phyloP scores from a whole-genome alignment of 2,329 filamentous ascomycete species.

The Nemania sp. region DNA sequence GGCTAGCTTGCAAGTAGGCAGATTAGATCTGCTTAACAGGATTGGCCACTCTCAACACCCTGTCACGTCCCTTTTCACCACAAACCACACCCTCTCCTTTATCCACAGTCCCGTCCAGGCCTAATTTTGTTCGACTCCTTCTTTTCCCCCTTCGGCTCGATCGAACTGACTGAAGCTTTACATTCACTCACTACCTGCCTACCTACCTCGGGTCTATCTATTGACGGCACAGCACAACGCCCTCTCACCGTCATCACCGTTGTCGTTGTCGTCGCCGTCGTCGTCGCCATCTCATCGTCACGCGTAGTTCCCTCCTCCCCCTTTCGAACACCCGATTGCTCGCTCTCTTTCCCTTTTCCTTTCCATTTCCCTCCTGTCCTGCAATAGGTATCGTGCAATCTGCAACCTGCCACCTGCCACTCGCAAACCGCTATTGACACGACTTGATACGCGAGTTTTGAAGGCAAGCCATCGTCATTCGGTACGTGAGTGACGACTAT shows the following conservation, averaged over 20 bases:
- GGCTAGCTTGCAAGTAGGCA: not conserved
- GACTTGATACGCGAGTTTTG: conserved; percentile 31
- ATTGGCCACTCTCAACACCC: conserved; percentile 24
- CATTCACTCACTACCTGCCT: no score
- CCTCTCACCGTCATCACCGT: no score
- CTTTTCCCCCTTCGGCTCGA: conserved; percentile 24
- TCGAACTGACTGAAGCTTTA: conserved; percentile 23
- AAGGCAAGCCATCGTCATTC: conserved; percentile 27
- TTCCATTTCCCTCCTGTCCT: no score
- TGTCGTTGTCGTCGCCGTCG: no score
- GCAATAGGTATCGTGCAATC: not conserved
- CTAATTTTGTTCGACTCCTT: conserved; percentile 34
- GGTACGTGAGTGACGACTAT: conserved; percentile 34
- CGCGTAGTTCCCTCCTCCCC: conserved; percentile 28
- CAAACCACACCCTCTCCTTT: conserved; percentile 27
- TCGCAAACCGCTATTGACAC: conserved; percentile 45
- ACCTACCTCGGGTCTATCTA: no score
- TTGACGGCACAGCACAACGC: conserved; percentile 14
- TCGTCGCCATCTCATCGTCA: not conserved
- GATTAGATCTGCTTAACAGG: conserved; percentile 9
- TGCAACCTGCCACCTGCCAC: conserved; percentile 39
- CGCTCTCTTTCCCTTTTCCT: conserved; percentile 25
- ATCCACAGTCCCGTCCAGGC: conserved; percentile 31
- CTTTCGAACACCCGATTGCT: conserved; percentile 33
- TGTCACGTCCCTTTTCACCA: conserved; percentile 26